Base-by-base conservation (phyloP, 495 filamentous ascomycete species). In the Lindgomyces ingoldianus region DNA sequence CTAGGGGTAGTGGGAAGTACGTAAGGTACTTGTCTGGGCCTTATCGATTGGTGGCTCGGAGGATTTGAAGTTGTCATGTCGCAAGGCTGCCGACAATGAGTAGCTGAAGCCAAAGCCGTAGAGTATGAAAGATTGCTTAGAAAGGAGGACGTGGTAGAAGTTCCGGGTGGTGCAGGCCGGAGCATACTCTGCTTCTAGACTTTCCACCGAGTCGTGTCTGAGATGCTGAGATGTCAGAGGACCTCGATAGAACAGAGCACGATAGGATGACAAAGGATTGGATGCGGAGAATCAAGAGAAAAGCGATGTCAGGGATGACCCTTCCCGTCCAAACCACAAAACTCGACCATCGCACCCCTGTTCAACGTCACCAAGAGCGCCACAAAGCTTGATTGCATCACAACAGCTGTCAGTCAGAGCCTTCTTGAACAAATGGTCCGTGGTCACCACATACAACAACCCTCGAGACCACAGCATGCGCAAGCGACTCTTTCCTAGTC, bases 381-480 rank as follows among this genome's bases (percentile, higher is more conserved):
- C 64, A 67, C 64, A 67, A 67, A 67, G 64, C 64, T 67, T 67
- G 64, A 67, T 29, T 41, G 33, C 42, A 62, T 19, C 56, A 67
- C 64, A 46, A 33, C 64, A 67, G 51, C 33, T 54, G 56, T 60
- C 56, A 60, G 49, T 54, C 33, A 60, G 55, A 36, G 22, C 11
- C 19, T 33, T 10, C 47, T 16, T 53, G 48, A 57, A 10, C 52
- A 12, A 25, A 39, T 49, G 9, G 4, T 14, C 18, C 12, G 36
- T 12, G 39, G 12, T 41, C 60, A 44, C 60, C 29, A 62, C 2
- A 29, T 47, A 56, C 26, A 49, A 24, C 25, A 22, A 6, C 26
- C 12, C 21, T 52, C 12, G 10, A 52, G 14, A 22, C 16, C 21
- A 10, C 9, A 8, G 27, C 50, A 18, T 27, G 27, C 9, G 1